Evolutionary conservation across 176 grass and related monocot genomes (phyloP).

Genomic region (Raddia distichophylla): DNA sequence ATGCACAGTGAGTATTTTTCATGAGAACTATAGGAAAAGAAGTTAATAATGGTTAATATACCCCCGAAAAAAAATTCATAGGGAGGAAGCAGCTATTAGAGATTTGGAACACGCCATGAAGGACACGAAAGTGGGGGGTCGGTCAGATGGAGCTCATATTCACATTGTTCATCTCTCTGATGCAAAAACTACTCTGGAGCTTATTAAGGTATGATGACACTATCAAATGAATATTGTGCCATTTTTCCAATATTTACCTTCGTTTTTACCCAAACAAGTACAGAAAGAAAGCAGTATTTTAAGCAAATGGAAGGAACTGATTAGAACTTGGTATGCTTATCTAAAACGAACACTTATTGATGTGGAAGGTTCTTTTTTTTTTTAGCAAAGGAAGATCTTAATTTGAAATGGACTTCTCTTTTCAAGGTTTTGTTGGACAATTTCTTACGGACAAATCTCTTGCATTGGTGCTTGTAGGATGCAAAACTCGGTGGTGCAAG

Average conservation of each 20-base stretch:
- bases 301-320: neutral
- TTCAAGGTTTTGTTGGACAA: neutral
- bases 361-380: neutral
- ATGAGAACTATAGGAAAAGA: neutral
- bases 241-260: neutral
- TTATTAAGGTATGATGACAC: conserved; percentile 69
- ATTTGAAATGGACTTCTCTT: neutral
- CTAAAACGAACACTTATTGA: conserved; percentile 1
- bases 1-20: neutral
- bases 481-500: conserved; percentile 72
- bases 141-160: conserved; percentile 88
- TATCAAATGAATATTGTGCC: neutral
- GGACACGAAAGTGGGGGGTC: conserved; percentile 58
- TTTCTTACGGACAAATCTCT: neutral
- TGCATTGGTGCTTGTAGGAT: conserved; percentile 49
- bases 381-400: neutral
- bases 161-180: conserved; percentile 98
- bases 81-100: conserved; percentile 94
- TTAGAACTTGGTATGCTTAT: neutral
- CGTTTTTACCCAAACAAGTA: neutral
- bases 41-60: neutral
- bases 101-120: conserved; percentile 77
- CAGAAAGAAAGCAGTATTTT: neutral
- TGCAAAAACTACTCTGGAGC: conserved; percentile 72
- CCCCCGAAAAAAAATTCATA: neutral